Evolutionary conservation across 305 asterid species (phyloP).

Genomic region (Solanum chacoense): DNA sequence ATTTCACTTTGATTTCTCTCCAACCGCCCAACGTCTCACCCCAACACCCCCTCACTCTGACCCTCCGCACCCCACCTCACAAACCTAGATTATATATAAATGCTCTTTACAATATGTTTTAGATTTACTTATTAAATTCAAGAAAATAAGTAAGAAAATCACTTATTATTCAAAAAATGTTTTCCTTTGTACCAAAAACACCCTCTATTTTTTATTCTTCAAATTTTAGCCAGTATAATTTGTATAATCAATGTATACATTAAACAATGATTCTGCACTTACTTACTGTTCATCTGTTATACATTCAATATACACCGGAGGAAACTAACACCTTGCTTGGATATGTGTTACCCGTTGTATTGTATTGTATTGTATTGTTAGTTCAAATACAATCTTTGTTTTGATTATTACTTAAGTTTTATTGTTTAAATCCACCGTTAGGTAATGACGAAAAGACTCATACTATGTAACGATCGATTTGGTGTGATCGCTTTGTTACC

Average conservation of each 20-base stretch:
- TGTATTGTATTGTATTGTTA: no score
- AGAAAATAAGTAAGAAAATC: neutral
- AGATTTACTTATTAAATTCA: neutral
- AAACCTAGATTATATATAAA: neutral
- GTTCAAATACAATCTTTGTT: neutral
- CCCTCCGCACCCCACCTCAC: neutral
- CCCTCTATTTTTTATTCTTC: neutral
- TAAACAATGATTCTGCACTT: neutral
- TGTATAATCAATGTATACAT: neutral
- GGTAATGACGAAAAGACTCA: neutral
- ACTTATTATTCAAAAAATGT: neutral
- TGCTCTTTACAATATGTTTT: neutral
- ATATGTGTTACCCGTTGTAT: neutral
- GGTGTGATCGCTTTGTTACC: neutral
- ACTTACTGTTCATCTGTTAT: neutral
- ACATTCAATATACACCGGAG: neutral
- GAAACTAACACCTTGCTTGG: neutral
- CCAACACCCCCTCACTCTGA: neutral
- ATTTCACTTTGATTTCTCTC: neutral
- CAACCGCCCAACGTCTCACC: neutral
- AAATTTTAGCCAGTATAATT: neutral
- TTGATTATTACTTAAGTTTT: no score
- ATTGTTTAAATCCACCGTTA: neutral
- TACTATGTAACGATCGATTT: neutral
- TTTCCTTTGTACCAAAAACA: neutral